Conservation (phyloP, 208 protist genomes). For the Trichomonas vaginalis region DNA sequence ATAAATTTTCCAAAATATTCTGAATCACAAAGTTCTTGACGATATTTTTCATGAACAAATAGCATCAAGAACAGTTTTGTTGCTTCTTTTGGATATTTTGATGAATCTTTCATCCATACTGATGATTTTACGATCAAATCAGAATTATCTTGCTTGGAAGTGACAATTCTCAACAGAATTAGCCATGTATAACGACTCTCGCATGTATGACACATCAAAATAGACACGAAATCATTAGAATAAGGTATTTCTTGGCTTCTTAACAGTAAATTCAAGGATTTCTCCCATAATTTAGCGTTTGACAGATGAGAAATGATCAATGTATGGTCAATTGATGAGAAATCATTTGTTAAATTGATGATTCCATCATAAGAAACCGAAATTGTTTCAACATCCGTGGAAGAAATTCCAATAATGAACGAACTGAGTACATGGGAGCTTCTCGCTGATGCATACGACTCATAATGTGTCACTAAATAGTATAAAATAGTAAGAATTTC, state of each 20-base stretch:
- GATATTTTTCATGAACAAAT: not conserved
- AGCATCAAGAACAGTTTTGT: not conserved
- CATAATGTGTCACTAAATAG: not conserved
- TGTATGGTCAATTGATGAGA: not conserved
- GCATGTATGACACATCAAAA: not conserved
- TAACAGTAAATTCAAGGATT: not conserved
- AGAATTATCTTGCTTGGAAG: not conserved
- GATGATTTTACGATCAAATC: not conserved
- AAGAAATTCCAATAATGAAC: not conserved
- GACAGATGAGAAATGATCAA: not conserved
- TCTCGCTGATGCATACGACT: not conserved
- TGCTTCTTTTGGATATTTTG: not conserved
- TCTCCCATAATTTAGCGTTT: not conserved
- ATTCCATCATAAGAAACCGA: not conserved
- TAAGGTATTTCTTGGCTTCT: not conserved
- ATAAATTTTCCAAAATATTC: not conserved
- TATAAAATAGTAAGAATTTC: not conserved
- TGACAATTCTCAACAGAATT: not conserved
- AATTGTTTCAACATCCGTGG: not conserved
- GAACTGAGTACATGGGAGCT: not conserved
- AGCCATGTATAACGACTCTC: not conserved
- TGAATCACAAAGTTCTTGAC: not conserved
- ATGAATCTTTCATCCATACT: not conserved
- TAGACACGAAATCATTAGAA: not conserved
- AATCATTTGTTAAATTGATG: not conserved